These are phyloP conservation scores for Alternaria triticimaculans DNA, from an alignment of 2,329 filamentous ascomycete genomes.

Conservation along the genomic window DNA sequence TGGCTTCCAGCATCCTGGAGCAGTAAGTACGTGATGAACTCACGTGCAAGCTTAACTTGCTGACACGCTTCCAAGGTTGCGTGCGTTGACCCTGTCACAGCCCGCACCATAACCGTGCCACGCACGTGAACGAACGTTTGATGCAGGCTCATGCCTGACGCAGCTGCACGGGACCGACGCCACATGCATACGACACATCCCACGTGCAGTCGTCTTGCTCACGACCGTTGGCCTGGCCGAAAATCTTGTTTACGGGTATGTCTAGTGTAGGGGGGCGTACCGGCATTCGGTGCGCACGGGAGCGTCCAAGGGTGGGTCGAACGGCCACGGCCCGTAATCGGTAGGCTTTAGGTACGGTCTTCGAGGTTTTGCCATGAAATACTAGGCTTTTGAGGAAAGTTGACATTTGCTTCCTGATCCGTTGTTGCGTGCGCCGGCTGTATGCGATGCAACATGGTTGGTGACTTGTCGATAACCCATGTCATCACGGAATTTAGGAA, in stretches of 20 bases:
- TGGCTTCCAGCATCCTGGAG: neutral
- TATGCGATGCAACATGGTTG: neutral
- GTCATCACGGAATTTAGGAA: neutral
- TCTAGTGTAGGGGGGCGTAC: conserved; percentile 9
- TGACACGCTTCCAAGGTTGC: neutral
- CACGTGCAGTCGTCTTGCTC: neutral
- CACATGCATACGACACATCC: neutral
- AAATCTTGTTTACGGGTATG: neutral
- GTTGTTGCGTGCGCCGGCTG: conserved; percentile 9
- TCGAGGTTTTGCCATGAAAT: conserved; percentile 1
- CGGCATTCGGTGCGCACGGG: conserved; percentile 18
- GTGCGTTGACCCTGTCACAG: conserved; percentile 6
- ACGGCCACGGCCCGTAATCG: conserved; percentile 28
- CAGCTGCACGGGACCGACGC: neutral
- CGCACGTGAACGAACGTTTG: conserved; percentile 7
- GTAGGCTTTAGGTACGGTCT: conserved; percentile 1
- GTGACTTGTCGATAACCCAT: neutral
- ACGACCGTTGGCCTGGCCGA: neutral
- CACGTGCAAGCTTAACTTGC: neutral
- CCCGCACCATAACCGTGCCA: conserved; percentile 1
- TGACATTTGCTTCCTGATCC: conserved; percentile 8
- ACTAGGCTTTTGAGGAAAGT: neutral
- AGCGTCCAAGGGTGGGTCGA: conserved; percentile 15
- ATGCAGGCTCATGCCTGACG: conserved; percentile 6
- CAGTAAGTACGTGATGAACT: neutral